These are phyloP conservation scores for Pythium brachiatum DNA, from an alignment of 352 stramenopile species.

Conservation along the genomic window DNA sequence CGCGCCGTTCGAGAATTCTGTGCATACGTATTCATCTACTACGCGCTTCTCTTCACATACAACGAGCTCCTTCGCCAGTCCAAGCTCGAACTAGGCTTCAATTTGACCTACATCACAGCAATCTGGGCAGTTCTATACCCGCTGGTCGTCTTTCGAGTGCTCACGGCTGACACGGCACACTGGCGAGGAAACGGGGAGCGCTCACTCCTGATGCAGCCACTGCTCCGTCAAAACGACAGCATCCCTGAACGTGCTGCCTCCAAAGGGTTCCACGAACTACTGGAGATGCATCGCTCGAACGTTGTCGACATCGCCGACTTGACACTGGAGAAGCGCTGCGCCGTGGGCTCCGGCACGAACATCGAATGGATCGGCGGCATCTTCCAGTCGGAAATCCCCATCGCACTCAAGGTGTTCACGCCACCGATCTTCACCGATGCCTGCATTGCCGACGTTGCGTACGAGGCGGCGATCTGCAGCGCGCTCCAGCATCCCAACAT, in stretches of 20 bases:
- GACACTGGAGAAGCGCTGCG: slow-evolving; percentile 28
- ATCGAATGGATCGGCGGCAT: slow-evolving; percentile 49
- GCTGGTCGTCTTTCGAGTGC: slow-evolving; percentile 67
- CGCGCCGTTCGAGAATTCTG: slow-evolving; percentile 59
- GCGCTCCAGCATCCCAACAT: slow-evolving; percentile 46
- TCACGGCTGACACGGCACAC: slow-evolving; percentile 70
- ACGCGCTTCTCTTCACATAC: slow-evolving; percentile 22
- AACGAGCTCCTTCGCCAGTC: slow-evolving; percentile 47
- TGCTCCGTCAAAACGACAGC: slow-evolving; percentile 21
- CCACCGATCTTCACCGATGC: slow-evolving; percentile 45
- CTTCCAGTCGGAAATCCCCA: slow-evolving; percentile 38
- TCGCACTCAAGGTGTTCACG: slow-evolving; percentile 67
- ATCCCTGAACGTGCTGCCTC: slow-evolving; percentile 18
- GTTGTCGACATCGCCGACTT: slow-evolving; percentile 75
- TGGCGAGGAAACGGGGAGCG: slow-evolving; percentile 63
- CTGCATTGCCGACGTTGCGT: slow-evolving; percentile 39
- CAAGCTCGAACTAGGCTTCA: slow-evolving; percentile 47
- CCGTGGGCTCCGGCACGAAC: slow-evolving; percentile 36
- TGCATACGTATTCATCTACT: slow-evolving; percentile 37
- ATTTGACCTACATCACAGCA: slow-evolving; percentile 59
- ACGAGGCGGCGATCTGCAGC: slow-evolving; percentile 44
- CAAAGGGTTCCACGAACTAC: slow-evolving; percentile 49
- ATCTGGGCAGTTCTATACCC: slow-evolving; percentile 48
- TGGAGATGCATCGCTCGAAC: slow-evolving; percentile 58
- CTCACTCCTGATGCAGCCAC: slow-evolving; percentile 44